Evolutionary conservation across 2,329 filamentous ascomycete species (phyloP).

Genomic region (Colletotrichum sp.): DNA sequence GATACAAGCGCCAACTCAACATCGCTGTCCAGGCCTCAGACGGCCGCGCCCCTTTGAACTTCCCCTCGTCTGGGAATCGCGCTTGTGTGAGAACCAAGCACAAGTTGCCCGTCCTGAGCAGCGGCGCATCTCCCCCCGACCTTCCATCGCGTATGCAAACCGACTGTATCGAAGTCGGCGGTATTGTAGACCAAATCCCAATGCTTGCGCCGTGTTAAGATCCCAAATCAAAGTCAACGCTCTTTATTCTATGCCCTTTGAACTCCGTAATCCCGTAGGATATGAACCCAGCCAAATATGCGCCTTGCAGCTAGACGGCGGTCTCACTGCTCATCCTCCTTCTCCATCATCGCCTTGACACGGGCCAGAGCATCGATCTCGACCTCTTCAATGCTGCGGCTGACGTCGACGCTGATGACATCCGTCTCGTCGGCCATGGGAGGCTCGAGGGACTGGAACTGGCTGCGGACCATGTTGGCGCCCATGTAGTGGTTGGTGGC

Average conservation of each 20-base stretch:
- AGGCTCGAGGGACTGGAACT: slow-evolving; percentile 86
- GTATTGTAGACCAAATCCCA: slow-evolving; percentile 11
- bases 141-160: background rate
- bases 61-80: background rate
- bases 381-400: slow-evolving; percentile 62
- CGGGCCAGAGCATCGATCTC: slow-evolving; percentile 62
- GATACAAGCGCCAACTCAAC: background rate
- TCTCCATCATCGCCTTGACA: slow-evolving; percentile 59
- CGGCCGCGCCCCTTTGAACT: background rate
- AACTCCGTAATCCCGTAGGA: slow-evolving; percentile 19
- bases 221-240: slow-evolving; percentile 6
- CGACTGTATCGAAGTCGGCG: background rate
- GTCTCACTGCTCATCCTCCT: slow-evolving; percentile 14
- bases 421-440: slow-evolving; percentile 75
- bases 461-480: slow-evolving; percentile 91
- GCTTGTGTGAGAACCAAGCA: background rate
- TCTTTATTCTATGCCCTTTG: slow-evolving; percentile 13
- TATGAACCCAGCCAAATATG: background rate
- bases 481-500: slow-evolving; percentile 92
- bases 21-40: background rate
- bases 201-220: slow-evolving; percentile 16
- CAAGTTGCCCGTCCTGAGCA: background rate
- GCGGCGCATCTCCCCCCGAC: background rate
- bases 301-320: background rate
- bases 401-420: slow-evolving; percentile 74